Evolutionary conservation across 345 rosid species (phyloP), one percentile per base, ranked within the genome.

Genomic region (Adansonia digitata): DNA sequence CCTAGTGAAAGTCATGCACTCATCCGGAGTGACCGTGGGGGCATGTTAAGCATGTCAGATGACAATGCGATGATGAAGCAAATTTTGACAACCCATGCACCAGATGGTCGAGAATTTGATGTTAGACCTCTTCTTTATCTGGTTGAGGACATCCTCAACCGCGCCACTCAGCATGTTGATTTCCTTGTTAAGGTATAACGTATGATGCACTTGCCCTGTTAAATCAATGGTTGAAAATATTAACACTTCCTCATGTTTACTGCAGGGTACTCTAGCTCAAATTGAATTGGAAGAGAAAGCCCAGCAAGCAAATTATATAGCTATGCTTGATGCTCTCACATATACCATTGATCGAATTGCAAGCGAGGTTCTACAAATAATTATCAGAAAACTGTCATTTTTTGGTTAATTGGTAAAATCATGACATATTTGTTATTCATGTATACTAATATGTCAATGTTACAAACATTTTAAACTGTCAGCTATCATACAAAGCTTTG

Each of bases 401-500:
- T 42, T 1, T 22, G 3, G 24, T 39, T 20, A 20, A 46, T 4
- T 46, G 13, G 18, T 45, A 45, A 9, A 48, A 48, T 24, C 14
- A 55, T 55, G 29, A 15, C 15, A 10, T 24, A 13, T 29, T 35
- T n/a, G 34, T n/a, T 48, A 22, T 24, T 64, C 29, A 39, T 49
- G 20, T 12, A 42, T 29, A 11, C 26, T 56, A 72, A 59, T 8
- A 73, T 20, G 6, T 43, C 1, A 3, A 55, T 14, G 60, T 53
- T 17, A 52, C n/a, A n/a, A 34, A 53, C 11, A 14, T 18, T 39
- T 42, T 69, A 26, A 35, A 48, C 34, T 62, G 14, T 37, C 87
- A 90, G 93, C 86, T 91, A 67, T 81, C 88, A 7, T 87, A 84
- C 84, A 89, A 84, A 73, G 83, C 89, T 45, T 67, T 82, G 59